Evolutionary conservation across 2,329 filamentous ascomycete genomes (phyloP), one percentile per base, ranked within the genome.

Genomic region (Penicillium sp.): DNA sequence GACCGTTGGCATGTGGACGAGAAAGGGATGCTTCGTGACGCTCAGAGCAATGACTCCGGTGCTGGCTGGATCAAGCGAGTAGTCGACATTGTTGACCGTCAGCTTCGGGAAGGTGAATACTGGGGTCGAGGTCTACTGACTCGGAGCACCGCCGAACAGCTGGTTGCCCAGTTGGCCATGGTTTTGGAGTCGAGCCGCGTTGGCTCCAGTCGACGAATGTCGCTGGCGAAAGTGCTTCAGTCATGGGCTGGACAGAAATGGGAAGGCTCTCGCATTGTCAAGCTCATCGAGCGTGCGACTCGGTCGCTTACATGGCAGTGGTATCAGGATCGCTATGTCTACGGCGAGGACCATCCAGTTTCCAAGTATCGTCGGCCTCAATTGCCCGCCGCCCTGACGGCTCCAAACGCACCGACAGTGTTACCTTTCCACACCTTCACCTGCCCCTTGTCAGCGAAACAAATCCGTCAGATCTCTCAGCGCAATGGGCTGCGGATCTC

Each of bases 371-470:
- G 70, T 22, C 74, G 92, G 35, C 85, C 86, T 8, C 80, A 79
- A 42, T 69, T 94, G 8, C 92, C 90, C 3, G 64, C 73, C 2
- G 75, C 74, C 28, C 71, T 98, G 20, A 76, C 84, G 1, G 76
- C 94, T 7, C 92, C 92, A 3, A 80, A 85, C 18, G 90, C 92
- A 4, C 92, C 92, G 2, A 98, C 92, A 0, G 89, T 98, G 1
- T 73, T 98, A 1, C 92, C 92, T 0, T 98, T 98, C 57, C 92
- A 98, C 62, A 96, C 92, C 0, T 98, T 98, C 57, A 98, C 92
- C 1, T 95, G 85, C 48, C 92, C 92, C 0, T 72, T 98, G 48
- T 88, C 86, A 5, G 88, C 92, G 3, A 87, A 85, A 60, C 86
- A 95, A 50, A 87, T 98, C 42, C 84, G 92, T 11, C 78, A 85